Conservation (phyloP, 345 rosid species). For the Boechera retrofracta region DNA sequence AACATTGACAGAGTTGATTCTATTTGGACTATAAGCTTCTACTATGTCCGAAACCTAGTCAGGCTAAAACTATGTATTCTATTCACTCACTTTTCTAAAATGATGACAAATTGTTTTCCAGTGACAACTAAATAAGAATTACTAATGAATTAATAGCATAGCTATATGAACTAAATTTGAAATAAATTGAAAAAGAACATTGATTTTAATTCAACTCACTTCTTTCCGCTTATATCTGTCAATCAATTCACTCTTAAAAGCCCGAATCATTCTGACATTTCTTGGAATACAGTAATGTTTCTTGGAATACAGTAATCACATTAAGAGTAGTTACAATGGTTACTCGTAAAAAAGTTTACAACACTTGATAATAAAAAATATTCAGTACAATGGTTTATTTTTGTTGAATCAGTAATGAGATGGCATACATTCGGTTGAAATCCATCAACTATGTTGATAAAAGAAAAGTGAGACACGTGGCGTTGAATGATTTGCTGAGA, state of each 20-base stretch:
- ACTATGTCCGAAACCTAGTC: neutral
- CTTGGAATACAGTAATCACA: no score
- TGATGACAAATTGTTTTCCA: conserved; percentile 28
- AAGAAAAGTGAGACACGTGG: no score
- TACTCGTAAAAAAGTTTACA: no score
- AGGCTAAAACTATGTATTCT: neutral
- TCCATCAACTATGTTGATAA: no score
- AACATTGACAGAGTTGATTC: neutral
- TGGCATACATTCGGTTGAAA: no score
- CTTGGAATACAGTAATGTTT: conserved; percentile 13
- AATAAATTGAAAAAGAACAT: conserved; percentile 29
- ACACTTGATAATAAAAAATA: no score
- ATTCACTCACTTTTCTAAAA: conserved; percentile 12
- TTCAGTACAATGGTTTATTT: no score
- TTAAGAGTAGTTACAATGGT: no score
- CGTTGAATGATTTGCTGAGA: no score
- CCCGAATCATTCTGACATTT: conserved; percentile 27
- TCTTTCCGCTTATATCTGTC: conserved; percentile 35
- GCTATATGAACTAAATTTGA: neutral
- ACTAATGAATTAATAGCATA: neutral
- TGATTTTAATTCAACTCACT: conserved; percentile 16
- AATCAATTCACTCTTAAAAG: conserved; percentile 28
- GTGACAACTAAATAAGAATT: neutral
- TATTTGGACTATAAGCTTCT: neutral
- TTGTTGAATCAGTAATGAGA: no score